Percentiles rank a stretch among this genome's conserved stretches.
phyloP scores from a whole-genome alignment of 2,329 filamentous ascomycete species.

The Apiospora phragmitis region DNA sequence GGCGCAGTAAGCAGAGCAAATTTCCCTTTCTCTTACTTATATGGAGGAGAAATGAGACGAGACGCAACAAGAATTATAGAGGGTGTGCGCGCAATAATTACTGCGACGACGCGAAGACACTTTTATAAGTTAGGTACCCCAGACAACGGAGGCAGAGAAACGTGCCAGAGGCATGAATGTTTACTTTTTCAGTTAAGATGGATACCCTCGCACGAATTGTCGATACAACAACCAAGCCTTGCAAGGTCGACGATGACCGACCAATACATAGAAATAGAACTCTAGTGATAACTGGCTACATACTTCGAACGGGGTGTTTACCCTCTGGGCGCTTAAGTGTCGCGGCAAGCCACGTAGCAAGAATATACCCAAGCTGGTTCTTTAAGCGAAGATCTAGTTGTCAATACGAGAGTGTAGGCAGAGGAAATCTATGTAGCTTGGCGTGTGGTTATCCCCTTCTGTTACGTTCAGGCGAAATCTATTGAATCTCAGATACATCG shows the following conservation, averaged over 20 bases:
- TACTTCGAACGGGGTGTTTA: not conserved
- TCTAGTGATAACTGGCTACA: not conserved
- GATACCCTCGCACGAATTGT: not conserved
- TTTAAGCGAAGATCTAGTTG: too few relatives aligned
- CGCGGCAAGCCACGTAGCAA: not conserved
- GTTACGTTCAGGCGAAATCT: not conserved
- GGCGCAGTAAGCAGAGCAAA: constrained; percentile 16
- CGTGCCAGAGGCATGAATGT: not conserved
- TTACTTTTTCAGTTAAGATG: not conserved
- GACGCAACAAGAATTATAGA: not conserved
- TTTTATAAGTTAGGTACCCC: not conserved
- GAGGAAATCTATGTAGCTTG: too few relatives aligned
- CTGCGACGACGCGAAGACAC: not conserved
- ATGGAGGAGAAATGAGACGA: not conserved
- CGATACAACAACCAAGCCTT: not conserved
- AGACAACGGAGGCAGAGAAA: not conserved
- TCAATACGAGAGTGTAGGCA: too few relatives aligned
- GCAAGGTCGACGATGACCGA: not conserved
- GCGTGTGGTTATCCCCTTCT: too few relatives aligned
- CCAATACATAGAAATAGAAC: not conserved
- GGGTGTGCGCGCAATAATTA: not conserved
- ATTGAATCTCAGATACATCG: too few relatives aligned
- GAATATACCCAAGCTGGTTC: not conserved
- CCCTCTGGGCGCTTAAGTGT: not conserved
- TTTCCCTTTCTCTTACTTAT: not conserved